Evolutionary conservation across 805 yeast genomes (phyloP).

Genomic region (Zygosaccharomyces siamensis): DNA sequence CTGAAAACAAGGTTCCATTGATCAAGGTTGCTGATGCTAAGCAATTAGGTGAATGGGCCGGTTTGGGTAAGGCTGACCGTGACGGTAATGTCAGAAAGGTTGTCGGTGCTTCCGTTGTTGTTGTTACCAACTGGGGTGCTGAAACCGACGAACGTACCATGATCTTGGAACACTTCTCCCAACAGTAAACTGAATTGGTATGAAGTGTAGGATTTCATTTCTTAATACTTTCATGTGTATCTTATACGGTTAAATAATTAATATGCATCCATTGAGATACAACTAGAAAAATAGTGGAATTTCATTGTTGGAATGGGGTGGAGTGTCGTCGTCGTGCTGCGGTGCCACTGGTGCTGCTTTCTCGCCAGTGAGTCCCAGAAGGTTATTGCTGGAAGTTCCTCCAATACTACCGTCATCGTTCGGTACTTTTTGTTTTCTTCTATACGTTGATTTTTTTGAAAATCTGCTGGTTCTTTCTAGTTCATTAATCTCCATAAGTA

Average conservation of each 20-base stretch:
- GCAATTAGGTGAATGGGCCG: constrained; percentile 99
- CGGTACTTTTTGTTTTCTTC: background rate
- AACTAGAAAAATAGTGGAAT: constrained; percentile 19
- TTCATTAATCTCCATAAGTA: constrained; percentile 25
- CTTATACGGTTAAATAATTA: constrained; percentile 4
- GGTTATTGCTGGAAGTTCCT: background rate
- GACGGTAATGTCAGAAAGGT: constrained; percentile 99
- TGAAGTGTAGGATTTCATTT: background rate
- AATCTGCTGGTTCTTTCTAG: background rate
- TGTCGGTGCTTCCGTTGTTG: constrained; percentile 99
- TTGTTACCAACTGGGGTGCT: constrained; percentile 99
- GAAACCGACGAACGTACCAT: constrained; percentile 96
- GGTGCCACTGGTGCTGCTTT: background rate
- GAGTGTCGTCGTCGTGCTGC: background rate
- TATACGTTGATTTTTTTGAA: background rate
- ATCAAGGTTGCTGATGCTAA: constrained; percentile 99
- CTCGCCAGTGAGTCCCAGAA: background rate
- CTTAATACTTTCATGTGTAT: background rate
- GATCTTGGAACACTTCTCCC: constrained; percentile 92
- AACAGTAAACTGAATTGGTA: constrained; percentile 52
- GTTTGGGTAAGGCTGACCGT: constrained; percentile 98
- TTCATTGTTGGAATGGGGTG: constrained; percentile 3
- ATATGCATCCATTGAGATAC: constrained; percentile 2
- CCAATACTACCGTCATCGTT: background rate
- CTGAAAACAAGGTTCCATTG: constrained; percentile 93